Conservation (phyloP, 2,329 filamentous ascomycete species). For the Claviceps sp. region DNA sequence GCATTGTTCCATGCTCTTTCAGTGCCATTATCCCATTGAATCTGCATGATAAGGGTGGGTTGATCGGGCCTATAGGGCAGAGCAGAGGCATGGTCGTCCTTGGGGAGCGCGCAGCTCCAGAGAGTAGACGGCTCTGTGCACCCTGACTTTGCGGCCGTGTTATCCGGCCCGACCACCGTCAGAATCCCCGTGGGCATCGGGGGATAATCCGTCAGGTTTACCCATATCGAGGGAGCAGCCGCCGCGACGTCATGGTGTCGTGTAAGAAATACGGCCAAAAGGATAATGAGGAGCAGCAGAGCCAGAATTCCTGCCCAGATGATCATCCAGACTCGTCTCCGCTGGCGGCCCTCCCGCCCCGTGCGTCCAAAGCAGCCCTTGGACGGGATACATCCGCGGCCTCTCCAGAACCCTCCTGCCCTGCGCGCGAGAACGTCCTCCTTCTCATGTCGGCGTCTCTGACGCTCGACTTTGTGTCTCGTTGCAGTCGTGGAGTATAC, state of each 20-base stretch:
- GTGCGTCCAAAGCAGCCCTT: conserved; percentile 52
- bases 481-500: conserved; percentile 26
- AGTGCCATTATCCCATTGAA: conserved; percentile 55
- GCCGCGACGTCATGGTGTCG: conserved; percentile 10
- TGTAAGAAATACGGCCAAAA: conserved; percentile 44
- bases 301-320: conserved; percentile 37
- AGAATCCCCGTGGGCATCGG: conserved; percentile 74
- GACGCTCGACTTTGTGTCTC: conserved; percentile 33
- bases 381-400: conserved; percentile 47
- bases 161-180: conserved; percentile 62
- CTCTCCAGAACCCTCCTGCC: conserved; percentile 49
- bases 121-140: conserved; percentile 62
- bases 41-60: conserved; percentile 70
- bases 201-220: conserved; percentile 77
- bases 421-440: conserved; percentile 48
- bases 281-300: conserved; percentile 42
- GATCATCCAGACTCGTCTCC: conserved; percentile 44
- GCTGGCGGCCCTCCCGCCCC: conserved; percentile 50
- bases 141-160: conserved; percentile 46
- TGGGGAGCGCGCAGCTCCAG: conserved; percentile 80
- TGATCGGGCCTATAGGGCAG: conserved; percentile 51
- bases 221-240: conserved; percentile 44
- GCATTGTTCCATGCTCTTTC: conserved; percentile 35
- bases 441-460: conserved; percentile 46
- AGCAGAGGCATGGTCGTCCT: conserved; percentile 55